These are phyloP conservation scores for Candida labiduridarum DNA, from an alignment of 1,139 yeast genomes.

Conservation along the genomic window DNA sequence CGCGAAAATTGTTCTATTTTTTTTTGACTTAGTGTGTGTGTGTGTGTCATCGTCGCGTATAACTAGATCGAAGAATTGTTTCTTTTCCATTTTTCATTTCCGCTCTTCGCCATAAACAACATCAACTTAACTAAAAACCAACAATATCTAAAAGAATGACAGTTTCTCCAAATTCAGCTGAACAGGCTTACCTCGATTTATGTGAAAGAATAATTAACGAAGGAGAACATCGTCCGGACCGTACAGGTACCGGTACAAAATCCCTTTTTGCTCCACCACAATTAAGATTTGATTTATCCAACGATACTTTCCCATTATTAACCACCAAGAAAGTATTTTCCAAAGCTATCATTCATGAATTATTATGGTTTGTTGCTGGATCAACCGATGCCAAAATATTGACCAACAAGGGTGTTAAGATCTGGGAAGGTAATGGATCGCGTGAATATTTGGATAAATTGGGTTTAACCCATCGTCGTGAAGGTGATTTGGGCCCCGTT, in stretches of 20 bases:
- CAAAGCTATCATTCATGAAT: conserved; percentile 84
- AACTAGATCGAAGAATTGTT: background rate
- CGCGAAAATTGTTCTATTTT: too few relatives aligned
- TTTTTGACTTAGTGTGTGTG: too few relatives aligned
- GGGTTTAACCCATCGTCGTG: conserved; percentile 80
- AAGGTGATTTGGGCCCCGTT: conserved; percentile 96
- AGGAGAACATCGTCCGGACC: conserved; percentile 90
- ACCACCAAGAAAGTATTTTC: conserved; percentile 93
- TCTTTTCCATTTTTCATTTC: background rate
- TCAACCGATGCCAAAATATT: conserved; percentile 84
- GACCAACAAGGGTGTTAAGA: conserved; percentile 81
- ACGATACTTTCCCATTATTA: conserved; percentile 78
- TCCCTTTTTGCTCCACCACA: conserved; percentile 96
- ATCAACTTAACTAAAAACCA: background rate
- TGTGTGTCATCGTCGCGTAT: background rate
- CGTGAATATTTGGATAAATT: conserved; percentile 83
- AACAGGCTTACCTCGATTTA: conserved; percentile 82
- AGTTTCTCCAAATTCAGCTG: conserved; percentile 50
- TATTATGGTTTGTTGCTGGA: conserved; percentile 91
- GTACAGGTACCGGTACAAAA: conserved; percentile 96
- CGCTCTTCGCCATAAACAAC: background rate
- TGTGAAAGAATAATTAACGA: conserved; percentile 74
- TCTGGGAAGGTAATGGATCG: conserved; percentile 99
- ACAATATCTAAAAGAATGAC: conserved; percentile 23
- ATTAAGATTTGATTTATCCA: conserved; percentile 72